Evolutionary conservation across 352 stramenopile species (phyloP).

Genomic region (Pythium dissotocum): DNA sequence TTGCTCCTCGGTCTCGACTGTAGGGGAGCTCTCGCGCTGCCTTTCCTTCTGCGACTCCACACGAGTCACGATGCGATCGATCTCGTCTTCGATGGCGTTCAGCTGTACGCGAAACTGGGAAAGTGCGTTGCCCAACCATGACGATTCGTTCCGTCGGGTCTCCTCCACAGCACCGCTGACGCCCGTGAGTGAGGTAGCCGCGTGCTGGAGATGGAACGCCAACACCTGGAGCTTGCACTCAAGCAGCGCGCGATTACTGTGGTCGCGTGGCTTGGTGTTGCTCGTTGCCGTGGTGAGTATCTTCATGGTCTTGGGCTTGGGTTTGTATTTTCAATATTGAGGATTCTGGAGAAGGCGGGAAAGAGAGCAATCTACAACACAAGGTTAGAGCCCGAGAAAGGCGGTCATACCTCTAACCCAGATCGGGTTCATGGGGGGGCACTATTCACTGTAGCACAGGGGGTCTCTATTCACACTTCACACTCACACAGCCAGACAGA

Average conservation of each 20-base stretch:
- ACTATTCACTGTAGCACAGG: too few species aligned
- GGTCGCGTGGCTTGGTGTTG: not conserved
- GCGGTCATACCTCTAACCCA: too few species aligned
- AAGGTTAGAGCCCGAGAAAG: too few species aligned
- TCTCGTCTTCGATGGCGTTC: not conserved
- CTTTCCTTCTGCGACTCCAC: not conserved
- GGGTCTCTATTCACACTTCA: not conserved
- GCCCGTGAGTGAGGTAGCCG: not conserved
- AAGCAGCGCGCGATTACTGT: not conserved
- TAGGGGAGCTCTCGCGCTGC: not conserved
- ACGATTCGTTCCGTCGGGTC: not conserved
- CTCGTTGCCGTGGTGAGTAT: too few species aligned
- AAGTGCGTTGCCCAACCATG: not conserved
- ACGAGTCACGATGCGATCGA: not conserved
- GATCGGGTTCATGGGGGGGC: too few species aligned
- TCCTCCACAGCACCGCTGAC: not conserved
- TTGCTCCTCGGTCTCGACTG: slow-evolving; percentile 1
- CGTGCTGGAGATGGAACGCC: not conserved
- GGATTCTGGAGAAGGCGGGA: too few species aligned
- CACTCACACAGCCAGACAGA: not conserved
- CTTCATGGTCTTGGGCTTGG: too few species aligned
- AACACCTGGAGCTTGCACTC: not conserved
- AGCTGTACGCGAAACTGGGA: not conserved
- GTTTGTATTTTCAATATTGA: too few species aligned
- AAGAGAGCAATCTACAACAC: too few species aligned